phyloP scores from a whole-genome alignment of 805 yeast genomes.

The Candida silvatica region DNA sequence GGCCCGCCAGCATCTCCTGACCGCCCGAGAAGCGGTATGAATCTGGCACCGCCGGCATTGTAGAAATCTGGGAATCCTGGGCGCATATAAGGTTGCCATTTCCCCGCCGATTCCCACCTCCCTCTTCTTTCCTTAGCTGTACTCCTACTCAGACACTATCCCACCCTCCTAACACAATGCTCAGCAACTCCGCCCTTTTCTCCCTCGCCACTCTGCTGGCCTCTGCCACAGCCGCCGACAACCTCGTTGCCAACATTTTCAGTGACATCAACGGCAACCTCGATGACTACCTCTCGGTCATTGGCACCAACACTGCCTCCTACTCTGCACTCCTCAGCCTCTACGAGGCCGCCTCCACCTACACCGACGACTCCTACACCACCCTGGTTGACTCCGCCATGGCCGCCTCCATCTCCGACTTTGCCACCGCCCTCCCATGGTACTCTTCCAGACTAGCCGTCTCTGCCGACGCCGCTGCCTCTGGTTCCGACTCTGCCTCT shows the following conservation, averaged over 20 bases:
- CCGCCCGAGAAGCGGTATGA: too few species aligned
- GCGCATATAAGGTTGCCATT: too few species aligned
- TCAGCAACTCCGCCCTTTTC: conserved; percentile 6
- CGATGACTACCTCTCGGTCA: conserved; percentile 25
- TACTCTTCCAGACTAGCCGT: conserved; percentile 22
- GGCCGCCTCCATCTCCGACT: conserved; percentile 13
- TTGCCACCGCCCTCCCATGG: conserved; percentile 28
- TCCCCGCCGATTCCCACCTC: too few species aligned
- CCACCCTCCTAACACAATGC: too few species aligned
- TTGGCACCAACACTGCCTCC: conserved; percentile 19
- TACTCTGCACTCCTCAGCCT: conserved; percentile 23
- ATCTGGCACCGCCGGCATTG: too few species aligned
- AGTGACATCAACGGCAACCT: conserved; percentile 26
- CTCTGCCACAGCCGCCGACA: conserved; percentile 13
- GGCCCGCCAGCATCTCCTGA: too few species aligned
- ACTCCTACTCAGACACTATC: too few species aligned
- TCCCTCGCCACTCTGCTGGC: conserved; percentile 16
- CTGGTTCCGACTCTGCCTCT: conserved; percentile 7
- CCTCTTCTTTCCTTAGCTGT: too few species aligned
- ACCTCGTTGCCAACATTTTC: conserved; percentile 28
- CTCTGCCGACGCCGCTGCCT: conserved; percentile 10
- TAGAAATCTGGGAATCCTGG: too few species aligned
- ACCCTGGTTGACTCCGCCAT: conserved; percentile 24
- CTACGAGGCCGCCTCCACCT: conserved; percentile 27
- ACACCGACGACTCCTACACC: conserved; percentile 37